Evolutionary conservation across 108 stramenopile species (phyloP).

Genomic region (Stephanodiscus triporus): DNA sequence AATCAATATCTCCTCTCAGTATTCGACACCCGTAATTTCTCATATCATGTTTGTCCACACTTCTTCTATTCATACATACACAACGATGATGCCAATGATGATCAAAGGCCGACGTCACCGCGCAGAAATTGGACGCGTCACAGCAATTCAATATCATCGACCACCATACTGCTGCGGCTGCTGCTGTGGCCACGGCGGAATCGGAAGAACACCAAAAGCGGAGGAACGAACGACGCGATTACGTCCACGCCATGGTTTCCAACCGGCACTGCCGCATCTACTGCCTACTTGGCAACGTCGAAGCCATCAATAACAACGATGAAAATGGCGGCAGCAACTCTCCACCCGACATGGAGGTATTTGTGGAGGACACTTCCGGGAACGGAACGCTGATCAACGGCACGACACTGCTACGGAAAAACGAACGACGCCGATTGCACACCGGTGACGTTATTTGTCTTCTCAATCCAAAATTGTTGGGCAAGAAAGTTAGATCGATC

Average conservation of each 20-base stretch:
- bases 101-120: slow-evolving; percentile 24
- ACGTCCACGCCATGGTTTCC: slow-evolving; percentile 73
- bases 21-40: background rate
- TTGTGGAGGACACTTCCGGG: slow-evolving; percentile 87
- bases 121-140: slow-evolving; percentile 25
- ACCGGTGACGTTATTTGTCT: slow-evolving; percentile 93
- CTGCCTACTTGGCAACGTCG: slow-evolving; percentile 42
- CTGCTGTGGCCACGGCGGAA: no score
- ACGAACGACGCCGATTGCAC: slow-evolving; percentile 83
- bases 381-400: slow-evolving; percentile 93
- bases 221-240: slow-evolving; percentile 50
- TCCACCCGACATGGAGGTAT: slow-evolving; percentile 68
- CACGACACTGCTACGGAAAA: slow-evolving; percentile 61
- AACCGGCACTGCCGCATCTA: slow-evolving; percentile 83
- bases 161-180: background rate
- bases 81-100: background rate
- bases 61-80: background rate
- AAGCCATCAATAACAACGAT: no score
- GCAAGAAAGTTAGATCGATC: slow-evolving; percentile 49
- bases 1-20: background rate
- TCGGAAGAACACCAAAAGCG: slow-evolving; percentile 16
- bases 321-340: slow-evolving; percentile 8
- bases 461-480: slow-evolving; percentile 74
- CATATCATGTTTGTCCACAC: background rate
- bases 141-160: background rate